A percentile compares a stretch with the other conserved stretches of the same genome.
Evolutionary conservation across 768 basidiomycete species (phyloP).

Genomic region (Calocera viscosa): DNA sequence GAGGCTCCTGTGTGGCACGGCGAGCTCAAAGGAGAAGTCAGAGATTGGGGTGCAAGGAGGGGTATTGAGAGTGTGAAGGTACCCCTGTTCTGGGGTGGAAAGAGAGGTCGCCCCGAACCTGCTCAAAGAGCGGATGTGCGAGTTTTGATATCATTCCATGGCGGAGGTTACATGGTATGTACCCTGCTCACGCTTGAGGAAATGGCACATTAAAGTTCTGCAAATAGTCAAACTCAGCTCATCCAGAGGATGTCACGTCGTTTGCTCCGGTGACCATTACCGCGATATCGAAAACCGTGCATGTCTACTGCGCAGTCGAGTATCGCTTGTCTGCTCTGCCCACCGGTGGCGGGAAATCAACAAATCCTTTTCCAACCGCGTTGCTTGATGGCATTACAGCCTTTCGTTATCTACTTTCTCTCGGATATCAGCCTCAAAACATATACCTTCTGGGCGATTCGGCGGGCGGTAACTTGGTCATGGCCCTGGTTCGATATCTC

Average conservation of each 20-base stretch:
- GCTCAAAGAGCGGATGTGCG: neutral
- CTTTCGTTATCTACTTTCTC: constrained; percentile 43
- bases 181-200: neutral
- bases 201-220: neutral
- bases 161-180: neutral
- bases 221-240: neutral
- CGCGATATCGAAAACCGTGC: neutral
- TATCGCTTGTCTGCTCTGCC: constrained; percentile 50
- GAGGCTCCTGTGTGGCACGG: neutral
- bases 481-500: neutral
- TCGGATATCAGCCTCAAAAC: constrained; percentile 45
- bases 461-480: constrained; percentile 60
- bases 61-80: neutral
- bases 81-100: neutral
- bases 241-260: neutral
- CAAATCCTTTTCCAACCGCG: constrained; percentile 59
- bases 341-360: constrained; percentile 27
- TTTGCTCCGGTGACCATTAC: neutral
- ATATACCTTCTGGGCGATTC: constrained; percentile 64
- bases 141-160: neutral
- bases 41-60: neutral
- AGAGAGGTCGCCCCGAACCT: neutral
- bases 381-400: constrained; percentile 55
- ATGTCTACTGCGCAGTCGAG: constrained; percentile 32
- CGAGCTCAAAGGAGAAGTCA: neutral